A percentile compares a stretch with the other conserved stretches of the same genome.
Conservation (phyloP, 495 filamentous ascomycete species). For the Pyrenula massariospora region DNA sequence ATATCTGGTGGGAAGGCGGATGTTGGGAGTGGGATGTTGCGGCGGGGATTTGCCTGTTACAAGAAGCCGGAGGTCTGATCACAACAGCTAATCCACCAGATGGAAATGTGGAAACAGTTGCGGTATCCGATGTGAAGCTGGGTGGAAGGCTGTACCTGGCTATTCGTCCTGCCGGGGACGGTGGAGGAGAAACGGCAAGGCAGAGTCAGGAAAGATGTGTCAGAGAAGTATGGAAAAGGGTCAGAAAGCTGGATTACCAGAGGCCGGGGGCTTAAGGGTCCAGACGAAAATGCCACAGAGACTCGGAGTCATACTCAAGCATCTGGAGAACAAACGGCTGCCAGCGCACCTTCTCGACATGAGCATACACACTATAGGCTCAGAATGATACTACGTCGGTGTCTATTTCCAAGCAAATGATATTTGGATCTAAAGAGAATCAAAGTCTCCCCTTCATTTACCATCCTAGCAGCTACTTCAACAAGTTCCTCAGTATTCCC, state of each 20-base stretch:
- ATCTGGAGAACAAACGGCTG: no score
- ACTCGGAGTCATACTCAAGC: no score
- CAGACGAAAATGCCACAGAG: no score
- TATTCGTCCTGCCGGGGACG: conserved; percentile 52
- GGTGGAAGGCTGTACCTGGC: conserved; percentile 56
- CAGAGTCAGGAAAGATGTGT: conserved; percentile 54
- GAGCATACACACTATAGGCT: no score
- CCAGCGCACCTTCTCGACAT: no score
- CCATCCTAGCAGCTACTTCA: no score
- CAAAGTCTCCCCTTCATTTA: no score
- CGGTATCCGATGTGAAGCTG: conserved; percentile 43
- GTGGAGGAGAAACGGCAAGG: conserved; percentile 44
- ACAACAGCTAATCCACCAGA: conserved; percentile 56
- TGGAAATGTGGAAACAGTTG: conserved; percentile 30
- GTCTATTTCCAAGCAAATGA: no score
- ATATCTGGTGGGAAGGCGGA: conserved; percentile 49
- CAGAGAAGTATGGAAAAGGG: conserved; percentile 56
- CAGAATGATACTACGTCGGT: no score
- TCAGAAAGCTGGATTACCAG: conserved; percentile 45
- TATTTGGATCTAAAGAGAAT: no score
- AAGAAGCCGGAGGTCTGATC: conserved; percentile 50
- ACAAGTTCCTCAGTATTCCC: no score
- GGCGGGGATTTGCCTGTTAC: conserved; percentile 42
- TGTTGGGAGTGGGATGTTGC: conserved; percentile 51
- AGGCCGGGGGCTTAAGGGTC: conserved; percentile 44